phyloP scores from a whole-genome alignment of 495 filamentous ascomycete genomes.

The Ramalina intermedia region DNA sequence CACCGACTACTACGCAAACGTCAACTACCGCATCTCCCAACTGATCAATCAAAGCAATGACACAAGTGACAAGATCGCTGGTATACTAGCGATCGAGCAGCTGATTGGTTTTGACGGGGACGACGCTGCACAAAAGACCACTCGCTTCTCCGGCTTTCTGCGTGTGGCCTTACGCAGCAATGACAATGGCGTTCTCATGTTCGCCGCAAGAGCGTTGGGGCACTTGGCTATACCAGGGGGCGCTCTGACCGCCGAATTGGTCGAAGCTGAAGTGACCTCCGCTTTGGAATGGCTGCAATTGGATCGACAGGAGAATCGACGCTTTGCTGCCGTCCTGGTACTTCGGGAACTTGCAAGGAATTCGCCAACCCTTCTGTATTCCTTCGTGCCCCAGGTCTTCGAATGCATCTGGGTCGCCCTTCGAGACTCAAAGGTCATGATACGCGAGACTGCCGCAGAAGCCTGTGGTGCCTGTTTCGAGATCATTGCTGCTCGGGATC shows the following conservation, averaged over 20 bases:
- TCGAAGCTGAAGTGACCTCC: slow-evolving; percentile 90
- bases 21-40: slow-evolving; percentile 59
- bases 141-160: slow-evolving; percentile 81
- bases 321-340: slow-evolving; percentile 82
- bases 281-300: slow-evolving; percentile 91
- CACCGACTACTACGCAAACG: slow-evolving; percentile 58
- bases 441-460: slow-evolving; percentile 80
- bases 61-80: slow-evolving; percentile 74
- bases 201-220: slow-evolving; percentile 75
- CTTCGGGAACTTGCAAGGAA: slow-evolving; percentile 80
- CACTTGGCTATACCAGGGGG: slow-evolving; percentile 83
- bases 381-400: slow-evolving; percentile 78
- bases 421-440: slow-evolving; percentile 74
- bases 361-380: slow-evolving; percentile 85
- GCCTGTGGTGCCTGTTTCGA: slow-evolving; percentile 85
- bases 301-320: slow-evolving; percentile 81
- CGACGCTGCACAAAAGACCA: slow-evolving; percentile 85
- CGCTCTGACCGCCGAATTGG: slow-evolving; percentile 86
- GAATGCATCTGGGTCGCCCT: slow-evolving; percentile 92
- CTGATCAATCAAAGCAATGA: slow-evolving; percentile 70
- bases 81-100: slow-evolving; percentile 78
- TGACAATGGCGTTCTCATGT: slow-evolving; percentile 72
- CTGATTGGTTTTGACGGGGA: slow-evolving; percentile 94
- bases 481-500: slow-evolving; percentile 83
- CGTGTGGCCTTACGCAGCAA: slow-evolving; percentile 75